These are phyloP conservation scores for Solanum virginianum DNA, from an alignment of 257 asterid species.

Conservation along the genomic window DNA sequence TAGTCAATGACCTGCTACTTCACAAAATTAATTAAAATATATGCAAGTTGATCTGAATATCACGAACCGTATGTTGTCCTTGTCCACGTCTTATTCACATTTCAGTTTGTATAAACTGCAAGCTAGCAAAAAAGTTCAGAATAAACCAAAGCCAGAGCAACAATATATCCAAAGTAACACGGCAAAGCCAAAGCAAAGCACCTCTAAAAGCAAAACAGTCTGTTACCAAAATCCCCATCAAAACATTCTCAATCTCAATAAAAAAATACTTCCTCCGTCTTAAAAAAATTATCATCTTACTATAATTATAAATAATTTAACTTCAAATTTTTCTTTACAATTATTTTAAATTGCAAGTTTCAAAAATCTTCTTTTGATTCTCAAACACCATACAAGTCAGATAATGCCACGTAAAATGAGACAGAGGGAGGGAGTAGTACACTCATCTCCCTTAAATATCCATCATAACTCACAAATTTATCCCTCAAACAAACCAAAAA, in stretches of 20 bases:
- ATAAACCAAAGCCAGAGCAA: slow-evolving; percentile 5
- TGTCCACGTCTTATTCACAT: not conserved
- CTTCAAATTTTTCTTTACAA: no score
- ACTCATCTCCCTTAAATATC: not conserved
- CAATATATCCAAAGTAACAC: not conserved
- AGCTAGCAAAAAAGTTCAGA: not conserved
- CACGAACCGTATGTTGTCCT: no score
- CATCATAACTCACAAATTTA: not conserved
- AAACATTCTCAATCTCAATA: not conserved
- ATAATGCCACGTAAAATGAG: no score
- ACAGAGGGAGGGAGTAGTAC: not conserved
- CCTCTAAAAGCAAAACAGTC: slow-evolving; percentile 27
- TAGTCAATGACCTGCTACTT: no score
- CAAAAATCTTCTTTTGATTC: no score
- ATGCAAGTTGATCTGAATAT: no score
- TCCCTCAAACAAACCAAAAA: not conserved
- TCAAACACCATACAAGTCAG: no score
- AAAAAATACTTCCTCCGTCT: not conserved
- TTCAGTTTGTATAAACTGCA: not conserved
- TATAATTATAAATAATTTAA: no score
- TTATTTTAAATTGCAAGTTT: no score
- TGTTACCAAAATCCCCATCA: not conserved
- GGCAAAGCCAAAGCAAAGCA: slow-evolving; percentile 50
- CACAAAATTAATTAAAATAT: no score
- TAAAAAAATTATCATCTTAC: no score